phyloP scores from a whole-genome alignment of 768 basidiomycete genomes.

The Phlegmacium glaucopus region DNA sequence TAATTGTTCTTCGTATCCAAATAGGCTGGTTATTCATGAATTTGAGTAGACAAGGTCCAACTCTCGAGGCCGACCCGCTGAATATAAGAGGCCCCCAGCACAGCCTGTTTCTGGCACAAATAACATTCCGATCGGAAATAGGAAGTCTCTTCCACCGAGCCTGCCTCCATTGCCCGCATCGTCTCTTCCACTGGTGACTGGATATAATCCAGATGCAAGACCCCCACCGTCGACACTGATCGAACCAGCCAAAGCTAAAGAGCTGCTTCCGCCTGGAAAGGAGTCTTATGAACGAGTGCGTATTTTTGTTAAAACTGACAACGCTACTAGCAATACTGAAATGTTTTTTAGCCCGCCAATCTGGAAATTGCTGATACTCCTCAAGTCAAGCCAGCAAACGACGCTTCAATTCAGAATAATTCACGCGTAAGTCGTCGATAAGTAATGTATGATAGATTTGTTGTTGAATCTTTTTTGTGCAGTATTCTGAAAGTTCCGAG shows the following conservation, averaged over 20 bases:
- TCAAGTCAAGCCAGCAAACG: background rate
- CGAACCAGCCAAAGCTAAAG: conserved; percentile 14
- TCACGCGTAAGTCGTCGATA: too few relatives aligned
- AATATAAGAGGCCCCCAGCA: conserved; percentile 16
- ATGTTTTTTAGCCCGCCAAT: background rate
- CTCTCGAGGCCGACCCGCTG: conserved; percentile 18
- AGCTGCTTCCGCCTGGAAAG: conserved; percentile 19
- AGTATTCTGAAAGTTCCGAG: background rate
- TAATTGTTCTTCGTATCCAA: background rate
- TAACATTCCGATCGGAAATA: conserved; percentile 34
- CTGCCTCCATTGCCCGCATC: conserved; percentile 3
- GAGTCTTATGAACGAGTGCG: conserved; percentile 25
- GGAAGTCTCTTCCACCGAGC: conserved; percentile 15
- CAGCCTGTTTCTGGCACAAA: conserved; percentile 31
- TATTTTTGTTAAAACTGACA: background rate
- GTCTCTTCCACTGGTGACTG: background rate
- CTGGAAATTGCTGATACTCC: background rate
- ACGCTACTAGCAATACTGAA: background rate
- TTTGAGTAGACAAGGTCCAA: conserved; percentile 17
- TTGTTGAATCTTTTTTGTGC: too few relatives aligned
- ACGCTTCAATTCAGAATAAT: too few relatives aligned
- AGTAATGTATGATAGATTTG: too few relatives aligned
- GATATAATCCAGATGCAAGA: conserved; percentile 14
- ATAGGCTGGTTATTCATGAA: background rate
- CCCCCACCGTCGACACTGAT: conserved; percentile 15